Evolutionary conservation across 306 rosid genomes (phyloP).

Genomic region (Citrullus colocynthis): DNA sequence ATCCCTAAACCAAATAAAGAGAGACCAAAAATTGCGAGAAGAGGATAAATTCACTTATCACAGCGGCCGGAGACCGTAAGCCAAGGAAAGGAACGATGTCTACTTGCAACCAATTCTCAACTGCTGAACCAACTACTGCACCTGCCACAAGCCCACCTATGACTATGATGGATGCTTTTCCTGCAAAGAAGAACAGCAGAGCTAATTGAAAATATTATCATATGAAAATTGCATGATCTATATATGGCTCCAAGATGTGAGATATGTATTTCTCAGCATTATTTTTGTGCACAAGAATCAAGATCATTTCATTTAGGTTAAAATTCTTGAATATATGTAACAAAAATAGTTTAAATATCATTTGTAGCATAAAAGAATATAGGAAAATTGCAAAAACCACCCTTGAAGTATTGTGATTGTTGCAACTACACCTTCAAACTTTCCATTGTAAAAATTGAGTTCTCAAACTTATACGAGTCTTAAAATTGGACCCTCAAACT

Average conservation of each 20-base stretch:
- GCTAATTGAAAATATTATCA: neutral
- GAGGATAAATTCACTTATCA: constrained; percentile 70
- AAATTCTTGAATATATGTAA: neutral
- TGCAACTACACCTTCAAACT: too few relatives aligned
- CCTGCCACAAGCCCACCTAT: constrained; percentile 89
- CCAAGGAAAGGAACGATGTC: constrained; percentile 87
- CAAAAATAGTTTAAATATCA: neutral
- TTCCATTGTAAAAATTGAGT: too few relatives aligned
- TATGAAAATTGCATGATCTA: neutral
- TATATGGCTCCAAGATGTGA: neutral
- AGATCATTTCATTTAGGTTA: neutral
- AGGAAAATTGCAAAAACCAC: too few relatives aligned
- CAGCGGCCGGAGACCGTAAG: constrained; percentile 75
- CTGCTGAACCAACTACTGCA: constrained; percentile 75
- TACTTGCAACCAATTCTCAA: constrained; percentile 93
- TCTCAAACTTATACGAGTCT: too few relatives aligned
- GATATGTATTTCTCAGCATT: neutral
- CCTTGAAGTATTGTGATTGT: too few relatives aligned
- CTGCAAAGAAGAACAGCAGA: constrained; percentile 33
- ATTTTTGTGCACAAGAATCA: neutral
- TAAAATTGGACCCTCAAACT: too few relatives aligned
- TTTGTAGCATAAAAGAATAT: neutral
- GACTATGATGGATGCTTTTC: constrained; percentile 76
- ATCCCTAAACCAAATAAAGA: constrained; percentile 59
- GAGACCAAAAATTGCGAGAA: constrained; percentile 81